Evolutionary conservation across 2,329 filamentous ascomycete genomes (phyloP).

Genomic region (Exophiala dermatitidis): DNA sequence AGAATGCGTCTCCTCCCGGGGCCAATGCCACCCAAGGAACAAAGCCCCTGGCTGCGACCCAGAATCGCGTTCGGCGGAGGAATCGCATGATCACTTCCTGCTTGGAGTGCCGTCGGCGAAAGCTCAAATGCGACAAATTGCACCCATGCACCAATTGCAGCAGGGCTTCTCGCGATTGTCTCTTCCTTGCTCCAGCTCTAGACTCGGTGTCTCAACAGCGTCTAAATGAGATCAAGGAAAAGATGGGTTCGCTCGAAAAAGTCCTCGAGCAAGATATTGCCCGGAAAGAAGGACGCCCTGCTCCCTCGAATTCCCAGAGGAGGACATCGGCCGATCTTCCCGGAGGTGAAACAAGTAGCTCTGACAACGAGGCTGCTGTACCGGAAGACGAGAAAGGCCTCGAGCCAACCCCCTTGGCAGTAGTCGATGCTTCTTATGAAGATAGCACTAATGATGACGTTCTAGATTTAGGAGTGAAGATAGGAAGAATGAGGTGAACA

Average conservation of each 20-base stretch:
- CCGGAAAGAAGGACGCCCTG: constrained; percentile 16
- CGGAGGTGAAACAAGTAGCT: constrained; percentile 45
- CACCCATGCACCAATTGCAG: constrained; percentile 60
- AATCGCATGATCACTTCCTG: constrained; percentile 63
- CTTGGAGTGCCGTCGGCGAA: constrained; percentile 64
- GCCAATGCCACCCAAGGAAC: constrained; percentile 3
- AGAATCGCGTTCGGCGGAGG: constrained; percentile 45
- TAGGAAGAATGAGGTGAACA: constrained; percentile 56
- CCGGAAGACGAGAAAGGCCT: constrained; percentile 51
- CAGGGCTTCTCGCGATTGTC: constrained; percentile 48
- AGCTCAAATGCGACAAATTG: constrained; percentile 69
- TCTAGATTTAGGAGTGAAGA: constrained; percentile 62
- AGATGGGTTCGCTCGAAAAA: constrained; percentile 64
- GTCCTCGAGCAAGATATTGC: constrained; percentile 63
- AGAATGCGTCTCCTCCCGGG: background rate
- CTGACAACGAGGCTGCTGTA: constrained; percentile 42
- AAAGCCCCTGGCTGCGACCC: constrained; percentile 10
- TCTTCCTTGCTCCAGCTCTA: constrained; percentile 61
- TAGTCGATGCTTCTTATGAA: constrained; percentile 62
- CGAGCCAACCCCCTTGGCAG: constrained; percentile 56
- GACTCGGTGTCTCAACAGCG: constrained; percentile 63
- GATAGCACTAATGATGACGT: constrained; percentile 58
- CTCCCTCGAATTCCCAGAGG: constrained; percentile 38
- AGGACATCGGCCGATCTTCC: constrained; percentile 31
- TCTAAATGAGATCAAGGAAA: constrained; percentile 70